Evolutionary conservation across 1,284 basidiomycete species (phyloP), one percentile per base, ranked within the genome.

Genomic region (Termitomyces sp.): DNA sequence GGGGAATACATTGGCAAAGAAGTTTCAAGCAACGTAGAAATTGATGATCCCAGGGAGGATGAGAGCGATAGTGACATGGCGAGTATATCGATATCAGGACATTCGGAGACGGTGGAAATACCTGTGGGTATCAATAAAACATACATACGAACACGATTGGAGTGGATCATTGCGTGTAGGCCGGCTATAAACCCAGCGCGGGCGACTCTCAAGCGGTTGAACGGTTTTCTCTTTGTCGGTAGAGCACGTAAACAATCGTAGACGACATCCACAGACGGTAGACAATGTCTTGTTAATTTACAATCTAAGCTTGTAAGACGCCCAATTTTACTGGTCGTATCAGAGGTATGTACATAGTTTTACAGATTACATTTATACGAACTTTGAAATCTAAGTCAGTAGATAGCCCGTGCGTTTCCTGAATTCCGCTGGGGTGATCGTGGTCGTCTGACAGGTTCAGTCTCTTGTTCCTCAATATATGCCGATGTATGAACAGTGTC

Each of bases 111-210:
- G 10, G 46, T 50, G 33, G 37, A 35, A 19, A 44, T 39, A 26
- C 35, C 37, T 14, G 39, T 44, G 7, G 42, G 28, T 47, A 41
- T 48, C 7, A 74, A 70, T 60, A 92, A 93, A 64, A 68, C 75
- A 19, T 70, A 77, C 14, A 78, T 91, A 54, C 77, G 78, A 28
- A 84, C 73, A 24, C 74, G 91, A 13, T 71, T 93, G 34, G 84
- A 93, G 62, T 93, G 91, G 91, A 81, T 93, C 47, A 86, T 91
- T 52, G 73, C 82, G 3, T 83, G 81, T 60, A 69, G 79, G n/a
- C 82, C 88, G 1, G 67, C 75, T 46, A 83, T 86, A 1, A 91
- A 92, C 61, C 90, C 91, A 1, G 81, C 86, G 24, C 75, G 91
- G 42, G 75, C 78, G 7, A 90, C 86, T 19, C 72, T 93, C 52